Evolutionary conservation across 2,329 filamentous ascomycete genomes (phyloP), one percentile per base, ranked within the genome.

Genomic region (Emmonsia crescens): DNA sequence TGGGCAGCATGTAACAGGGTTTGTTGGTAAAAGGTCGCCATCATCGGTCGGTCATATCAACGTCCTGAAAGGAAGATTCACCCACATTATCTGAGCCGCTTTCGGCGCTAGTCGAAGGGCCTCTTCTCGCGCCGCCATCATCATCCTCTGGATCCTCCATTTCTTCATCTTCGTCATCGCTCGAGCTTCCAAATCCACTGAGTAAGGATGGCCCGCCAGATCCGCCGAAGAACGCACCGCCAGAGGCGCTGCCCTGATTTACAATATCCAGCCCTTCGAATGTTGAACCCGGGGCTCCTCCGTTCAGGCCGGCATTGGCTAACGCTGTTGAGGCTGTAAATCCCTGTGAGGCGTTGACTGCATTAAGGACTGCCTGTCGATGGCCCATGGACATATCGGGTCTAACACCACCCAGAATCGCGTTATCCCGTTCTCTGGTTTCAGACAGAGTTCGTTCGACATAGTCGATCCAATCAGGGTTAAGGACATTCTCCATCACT

Each of bases 151-250:
- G 72, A 42, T 77, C 75, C 62, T 96, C 90, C 77, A 91, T 89
- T 65, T 96, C 93, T 68, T 96, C 93, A 66, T 97, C 94, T 67
- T 97, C 94, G 75, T 96, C 93, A 68, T 96, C 91, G 70, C 91
- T 96, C 57, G 89, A 94, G 76, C 91, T 96, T 71, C 91, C 92
- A 76, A 97, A 97, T 59, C 92, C 91, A 71, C 89, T 93, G 33
- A 94, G 83, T 63, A 96, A 79, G 36, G 89, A 88, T 59, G 68
- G 72, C 58, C 70, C 70, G 58, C 88, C 88, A 48, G 85, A 83
- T 69, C 85, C 86, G 68, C 89, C 84, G 49, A 86, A 85, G 73
- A 92, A 93, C 16, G 83, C 83, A 1, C 87, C 87, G 59, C 87
- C 85, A 58, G 87, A 87, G 63, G 85, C 85, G 62, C 81, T 83